These are phyloP conservation scores for Pichia sp. DNA, from an alignment of 1,139 yeast species.

Conservation along the genomic window DNA sequence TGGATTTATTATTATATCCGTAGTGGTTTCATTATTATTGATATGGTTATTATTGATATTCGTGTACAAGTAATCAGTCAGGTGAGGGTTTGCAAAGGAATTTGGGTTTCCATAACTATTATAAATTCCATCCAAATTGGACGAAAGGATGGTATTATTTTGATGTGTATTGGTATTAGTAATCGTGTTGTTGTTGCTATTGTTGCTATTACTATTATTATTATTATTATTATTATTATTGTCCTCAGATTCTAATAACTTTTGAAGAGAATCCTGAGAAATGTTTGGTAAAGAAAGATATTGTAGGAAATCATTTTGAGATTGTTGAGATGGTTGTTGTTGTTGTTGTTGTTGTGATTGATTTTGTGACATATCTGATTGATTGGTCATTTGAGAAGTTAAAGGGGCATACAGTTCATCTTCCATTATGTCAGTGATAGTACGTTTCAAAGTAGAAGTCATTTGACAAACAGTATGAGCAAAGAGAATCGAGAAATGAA, in stretches of 20 bases:
- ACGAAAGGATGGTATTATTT: slow-evolving; percentile 2
- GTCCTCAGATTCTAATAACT: slow-evolving; percentile 7
- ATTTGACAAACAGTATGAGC: slow-evolving; percentile 8
- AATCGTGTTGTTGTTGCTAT: neutral
- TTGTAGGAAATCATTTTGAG: slow-evolving; percentile 12
- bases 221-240: neutral
- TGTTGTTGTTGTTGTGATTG: neutral
- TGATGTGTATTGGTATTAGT: neutral
- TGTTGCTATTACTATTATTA: neutral
- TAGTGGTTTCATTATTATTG: neutral
- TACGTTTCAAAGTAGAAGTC: slow-evolving; percentile 27
- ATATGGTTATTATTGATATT: slow-evolving; percentile 2
- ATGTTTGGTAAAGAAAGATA: slow-evolving; percentile 12
- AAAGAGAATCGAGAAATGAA: neutral
- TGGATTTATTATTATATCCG: slow-evolving; percentile 6
- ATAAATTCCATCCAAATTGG: slow-evolving; percentile 20
- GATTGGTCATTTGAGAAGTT: slow-evolving; percentile 4
- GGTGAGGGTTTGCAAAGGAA: slow-evolving; percentile 21
- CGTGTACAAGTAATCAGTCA: slow-evolving; percentile 8
- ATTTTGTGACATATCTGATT: too few relatives aligned
- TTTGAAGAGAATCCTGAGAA: slow-evolving; percentile 16
- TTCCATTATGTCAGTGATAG: slow-evolving; percentile 27
- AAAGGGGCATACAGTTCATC: slow-evolving; percentile 25
- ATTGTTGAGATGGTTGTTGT: slow-evolving; percentile 7
- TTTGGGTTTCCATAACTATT: slow-evolving; percentile 28